A percentile compares a stretch with the other conserved stretches of the same genome.
Conservation (phyloP, 495 filamentous ascomycete species). For the Trichodelitschia bisporula region DNA sequence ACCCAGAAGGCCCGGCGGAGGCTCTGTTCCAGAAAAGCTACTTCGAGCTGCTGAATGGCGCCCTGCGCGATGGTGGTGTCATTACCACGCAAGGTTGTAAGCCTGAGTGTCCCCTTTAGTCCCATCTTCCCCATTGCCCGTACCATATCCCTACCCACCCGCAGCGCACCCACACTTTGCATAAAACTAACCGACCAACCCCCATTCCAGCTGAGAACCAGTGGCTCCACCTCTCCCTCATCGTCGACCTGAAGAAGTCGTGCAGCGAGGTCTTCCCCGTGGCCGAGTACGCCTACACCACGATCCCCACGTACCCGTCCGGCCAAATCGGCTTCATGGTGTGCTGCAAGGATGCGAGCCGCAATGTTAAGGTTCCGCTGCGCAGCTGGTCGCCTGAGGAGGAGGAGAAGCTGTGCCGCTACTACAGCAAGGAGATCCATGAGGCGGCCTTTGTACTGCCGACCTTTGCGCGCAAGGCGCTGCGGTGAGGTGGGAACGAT, state of each 20-base stretch:
- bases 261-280: constrained; percentile 94
- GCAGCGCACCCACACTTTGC: too few species aligned
- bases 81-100: constrained; percentile 99
- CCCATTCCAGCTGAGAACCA: constrained; percentile 74
- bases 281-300: constrained; percentile 97
- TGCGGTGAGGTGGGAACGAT: constrained; percentile 17
- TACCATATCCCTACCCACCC: too few species aligned
- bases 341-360: constrained; percentile 75
- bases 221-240: constrained; percentile 89
- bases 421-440: constrained; percentile 93
- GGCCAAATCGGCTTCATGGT: constrained; percentile 99
- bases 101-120: constrained; percentile 40
- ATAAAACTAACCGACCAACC: too few species aligned
- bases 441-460: constrained; percentile 81
- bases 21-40: constrained; percentile 94
- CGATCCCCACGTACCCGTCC: constrained; percentile 96
- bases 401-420: constrained; percentile 73
- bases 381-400: constrained; percentile 61
- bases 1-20: constrained; percentile 93
- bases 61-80: constrained; percentile 83
- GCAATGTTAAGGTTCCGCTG: constrained; percentile 62
- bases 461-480: constrained; percentile 65
- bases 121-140: too few species aligned
- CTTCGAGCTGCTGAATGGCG: constrained; percentile 75
- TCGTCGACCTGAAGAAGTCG: constrained; percentile 75